phyloP scores from a whole-genome alignment of 2,329 filamentous ascomycete species.

The Xylariaceae sp. region DNA sequence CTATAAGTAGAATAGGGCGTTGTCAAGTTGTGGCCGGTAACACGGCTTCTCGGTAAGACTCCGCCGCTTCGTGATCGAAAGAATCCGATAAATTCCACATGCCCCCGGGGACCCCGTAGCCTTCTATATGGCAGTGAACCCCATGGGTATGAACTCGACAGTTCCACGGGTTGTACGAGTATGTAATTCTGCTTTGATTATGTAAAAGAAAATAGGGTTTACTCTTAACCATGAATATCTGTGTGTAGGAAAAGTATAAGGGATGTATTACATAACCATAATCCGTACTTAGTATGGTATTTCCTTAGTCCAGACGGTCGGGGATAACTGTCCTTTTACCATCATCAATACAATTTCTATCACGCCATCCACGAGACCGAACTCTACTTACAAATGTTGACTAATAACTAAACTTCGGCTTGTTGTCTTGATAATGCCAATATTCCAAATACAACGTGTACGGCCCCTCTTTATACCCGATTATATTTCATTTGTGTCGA shows the following conservation, averaged over 20 bases:
- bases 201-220: not conserved
- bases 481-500: conserved; percentile 18
- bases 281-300: no score
- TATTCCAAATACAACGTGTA: not conserved
- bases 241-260: no score
- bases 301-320: no score
- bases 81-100: not conserved
- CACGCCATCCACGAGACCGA: no score
- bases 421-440: not conserved
- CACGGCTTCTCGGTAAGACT: not conserved
- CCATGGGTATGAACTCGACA: not conserved
- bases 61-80: not conserved
- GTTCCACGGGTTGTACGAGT: not conserved
- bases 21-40: not conserved
- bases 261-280: no score
- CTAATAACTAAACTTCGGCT: not conserved
- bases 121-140: not conserved
- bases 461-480: not conserved
- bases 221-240: not conserved
- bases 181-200: not conserved
- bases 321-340: no score
- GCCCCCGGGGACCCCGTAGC: not conserved
- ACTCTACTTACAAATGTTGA: not conserved
- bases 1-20: not conserved
- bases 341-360: no score